Conservation (phyloP, 768 basidiomycete species). For the Candolleomyces aberdarensis region DNA sequence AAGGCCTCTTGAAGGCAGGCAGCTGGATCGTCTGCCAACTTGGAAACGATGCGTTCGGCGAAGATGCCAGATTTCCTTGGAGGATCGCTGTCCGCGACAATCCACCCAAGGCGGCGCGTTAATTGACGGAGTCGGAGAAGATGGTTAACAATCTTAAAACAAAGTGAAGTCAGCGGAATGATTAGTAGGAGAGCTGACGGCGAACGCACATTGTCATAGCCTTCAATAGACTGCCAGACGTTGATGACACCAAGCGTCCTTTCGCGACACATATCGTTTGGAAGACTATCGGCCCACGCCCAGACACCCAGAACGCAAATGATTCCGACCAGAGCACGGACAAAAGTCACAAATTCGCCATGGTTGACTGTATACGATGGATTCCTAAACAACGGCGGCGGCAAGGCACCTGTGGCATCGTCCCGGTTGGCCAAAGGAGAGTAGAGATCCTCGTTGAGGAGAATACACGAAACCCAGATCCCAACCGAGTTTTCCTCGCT, state of each 20-base stretch:
- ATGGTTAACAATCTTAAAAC: slow-evolving; percentile 66
- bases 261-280: slow-evolving; percentile 60
- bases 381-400: slow-evolving; percentile 37
- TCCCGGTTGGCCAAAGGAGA: slow-evolving; percentile 42
- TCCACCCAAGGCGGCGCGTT: slow-evolving; percentile 69
- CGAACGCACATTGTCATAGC: slow-evolving; percentile 63
- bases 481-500: slow-evolving; percentile 66
- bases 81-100: slow-evolving; percentile 57
- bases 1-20: slow-evolving; percentile 60
- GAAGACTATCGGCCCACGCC: slow-evolving; percentile 79
- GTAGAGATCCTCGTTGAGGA: slow-evolving; percentile 52
- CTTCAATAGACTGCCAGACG: slow-evolving; percentile 64
- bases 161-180: slow-evolving; percentile 10
- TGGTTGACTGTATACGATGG: slow-evolving; percentile 32
- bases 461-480: slow-evolving; percentile 70
- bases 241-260: slow-evolving; percentile 59
- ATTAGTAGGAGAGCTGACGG: neutral
- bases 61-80: slow-evolving; percentile 63
- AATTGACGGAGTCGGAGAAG: slow-evolving; percentile 70
- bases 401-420: slow-evolving; percentile 26
- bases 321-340: slow-evolving; percentile 67
- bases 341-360: slow-evolving; percentile 59
- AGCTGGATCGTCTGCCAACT: slow-evolving; percentile 57
- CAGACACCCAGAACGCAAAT: slow-evolving; percentile 66
- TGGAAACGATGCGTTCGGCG: slow-evolving; percentile 65